Evolutionary conservation across 495 filamentous ascomycete species (phyloP).

Genomic region (Echria macrotheca): DNA sequence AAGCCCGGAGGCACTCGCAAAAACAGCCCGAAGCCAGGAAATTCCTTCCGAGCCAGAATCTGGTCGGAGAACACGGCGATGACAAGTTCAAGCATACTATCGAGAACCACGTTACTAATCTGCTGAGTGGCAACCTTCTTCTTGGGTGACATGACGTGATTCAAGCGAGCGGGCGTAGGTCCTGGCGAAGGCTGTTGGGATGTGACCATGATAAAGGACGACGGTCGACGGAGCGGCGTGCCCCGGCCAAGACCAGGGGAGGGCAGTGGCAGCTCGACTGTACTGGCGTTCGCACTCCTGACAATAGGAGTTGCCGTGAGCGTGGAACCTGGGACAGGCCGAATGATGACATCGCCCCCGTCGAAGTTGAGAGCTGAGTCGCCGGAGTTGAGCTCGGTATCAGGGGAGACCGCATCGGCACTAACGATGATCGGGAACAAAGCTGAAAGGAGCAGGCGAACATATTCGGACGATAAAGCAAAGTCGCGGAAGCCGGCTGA

Average conservation of each 20-base stretch:
- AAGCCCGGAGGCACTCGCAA: conserved; percentile 88
- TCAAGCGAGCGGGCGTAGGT: conserved; percentile 57
- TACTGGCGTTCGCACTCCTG: conserved; percentile 59
- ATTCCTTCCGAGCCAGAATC: conserved; percentile 77
- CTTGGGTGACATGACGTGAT: conserved; percentile 54
- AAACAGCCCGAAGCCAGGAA: conserved; percentile 80
- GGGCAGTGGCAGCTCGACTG: conserved; percentile 35
- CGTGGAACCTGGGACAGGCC: conserved; percentile 59
- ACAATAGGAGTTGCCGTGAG: conserved; percentile 56
- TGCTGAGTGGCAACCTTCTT: conserved; percentile 45
- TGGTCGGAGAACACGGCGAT: conserved; percentile 78
- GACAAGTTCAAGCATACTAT: conserved; percentile 67
- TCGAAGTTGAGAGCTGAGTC: conserved; percentile 78
- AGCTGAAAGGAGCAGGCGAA: conserved; percentile 67
- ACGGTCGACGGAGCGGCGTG: conserved; percentile 62
- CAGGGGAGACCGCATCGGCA: conserved; percentile 71
- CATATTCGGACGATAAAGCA: conserved; percentile 67
- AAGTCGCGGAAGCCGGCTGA: conserved; percentile 76
- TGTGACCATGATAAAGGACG: conserved; percentile 84
- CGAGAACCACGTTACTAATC: conserved; percentile 63
- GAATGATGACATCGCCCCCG: conserved; percentile 74
- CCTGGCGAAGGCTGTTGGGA: conserved; percentile 54
- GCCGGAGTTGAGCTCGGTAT: conserved; percentile 74
- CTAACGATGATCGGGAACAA: conserved; percentile 84
- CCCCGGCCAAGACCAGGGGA: conserved; percentile 41